These are phyloP conservation scores for Plicaturopsis crispa DNA, from an alignment of 768 basidiomycete genomes.

Conservation along the genomic window DNA sequence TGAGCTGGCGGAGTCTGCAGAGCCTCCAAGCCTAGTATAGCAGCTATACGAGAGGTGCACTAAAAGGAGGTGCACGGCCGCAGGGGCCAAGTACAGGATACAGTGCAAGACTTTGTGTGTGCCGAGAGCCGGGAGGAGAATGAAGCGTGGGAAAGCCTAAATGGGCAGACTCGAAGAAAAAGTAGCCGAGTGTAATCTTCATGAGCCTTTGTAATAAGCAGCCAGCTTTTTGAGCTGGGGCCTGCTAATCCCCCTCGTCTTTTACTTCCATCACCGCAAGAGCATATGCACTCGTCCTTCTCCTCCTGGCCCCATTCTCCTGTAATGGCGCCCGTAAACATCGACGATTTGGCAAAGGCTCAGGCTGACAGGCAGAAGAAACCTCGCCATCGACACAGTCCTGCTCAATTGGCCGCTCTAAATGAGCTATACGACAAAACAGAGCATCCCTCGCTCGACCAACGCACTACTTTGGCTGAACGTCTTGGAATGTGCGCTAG, in stretches of 20 bases:
- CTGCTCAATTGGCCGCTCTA: conserved; percentile 64
- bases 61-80: too few relatives aligned
- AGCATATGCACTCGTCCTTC: conserved; percentile 14
- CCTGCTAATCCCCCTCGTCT: conserved; percentile 2
- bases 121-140: too few relatives aligned
- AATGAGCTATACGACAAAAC: conserved; percentile 74
- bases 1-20: too few relatives aligned
- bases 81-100: too few relatives aligned
- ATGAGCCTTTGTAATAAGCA: not conserved
- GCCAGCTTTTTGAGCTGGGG: not conserved
- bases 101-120: too few relatives aligned
- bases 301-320: conserved; percentile 21
- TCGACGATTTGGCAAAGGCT: conserved; percentile 4
- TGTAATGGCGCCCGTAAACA: conserved; percentile 9
- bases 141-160: too few relatives aligned
- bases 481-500: conserved; percentile 66
- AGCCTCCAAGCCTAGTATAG: too few relatives aligned
- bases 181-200: not conserved
- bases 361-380: conserved; percentile 52
- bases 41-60: too few relatives aligned
- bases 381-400: conserved; percentile 70
- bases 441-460: conserved; percentile 67
- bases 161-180: too few relatives aligned
- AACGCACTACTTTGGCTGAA: conserved; percentile 60
- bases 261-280: conserved; percentile 12